Evolutionary conservation across 2,329 filamentous ascomycete species (phyloP).

Genomic region (Rutstroemia sp.): DNA sequence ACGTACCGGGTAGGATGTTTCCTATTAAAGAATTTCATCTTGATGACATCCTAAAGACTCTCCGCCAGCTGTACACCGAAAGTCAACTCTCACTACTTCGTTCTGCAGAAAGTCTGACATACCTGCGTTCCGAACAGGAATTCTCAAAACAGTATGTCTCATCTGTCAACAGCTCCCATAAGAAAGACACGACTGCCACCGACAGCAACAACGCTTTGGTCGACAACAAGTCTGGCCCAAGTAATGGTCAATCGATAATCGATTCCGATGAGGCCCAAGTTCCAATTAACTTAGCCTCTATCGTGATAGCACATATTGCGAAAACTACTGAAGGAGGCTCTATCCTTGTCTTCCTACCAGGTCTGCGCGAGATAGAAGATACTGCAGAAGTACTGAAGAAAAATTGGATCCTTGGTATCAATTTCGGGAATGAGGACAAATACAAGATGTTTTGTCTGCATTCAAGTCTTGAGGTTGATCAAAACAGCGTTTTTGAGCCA

Average conservation of each 20-base stretch:
- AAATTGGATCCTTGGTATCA: slow-evolving; percentile 57
- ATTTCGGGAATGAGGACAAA: slow-evolving; percentile 59
- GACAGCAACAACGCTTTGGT: no score
- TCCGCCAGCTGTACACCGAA: background rate
- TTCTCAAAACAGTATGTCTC: background rate
- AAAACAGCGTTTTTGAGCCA: slow-evolving; percentile 76
- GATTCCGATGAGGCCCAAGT: slow-evolving; percentile 54
- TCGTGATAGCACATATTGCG: slow-evolving; percentile 81
- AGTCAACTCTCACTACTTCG: background rate
- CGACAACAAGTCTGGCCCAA: background rate
- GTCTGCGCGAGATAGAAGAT: slow-evolving; percentile 79
- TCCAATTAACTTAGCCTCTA: slow-evolving; percentile 60
- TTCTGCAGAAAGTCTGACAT: background rate
- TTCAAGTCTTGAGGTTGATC: slow-evolving; percentile 75
- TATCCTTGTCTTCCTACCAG: slow-evolving; percentile 87
- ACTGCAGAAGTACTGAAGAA: slow-evolving; percentile 63
- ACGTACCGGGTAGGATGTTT: slow-evolving; percentile 80
- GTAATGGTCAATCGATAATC: background rate
- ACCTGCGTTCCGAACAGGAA: background rate
- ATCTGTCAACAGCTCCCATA: no score
- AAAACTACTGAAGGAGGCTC: slow-evolving; percentile 73
- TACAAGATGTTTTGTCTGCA: slow-evolving; percentile 83
- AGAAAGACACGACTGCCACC: no score
- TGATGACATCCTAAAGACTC: slow-evolving; percentile 71
- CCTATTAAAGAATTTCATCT: slow-evolving; percentile 82